phyloP scores from a whole-genome alignment of 225 moss, liverwort and hornwort genomes.

The Marchantia polymorpha region DNA sequence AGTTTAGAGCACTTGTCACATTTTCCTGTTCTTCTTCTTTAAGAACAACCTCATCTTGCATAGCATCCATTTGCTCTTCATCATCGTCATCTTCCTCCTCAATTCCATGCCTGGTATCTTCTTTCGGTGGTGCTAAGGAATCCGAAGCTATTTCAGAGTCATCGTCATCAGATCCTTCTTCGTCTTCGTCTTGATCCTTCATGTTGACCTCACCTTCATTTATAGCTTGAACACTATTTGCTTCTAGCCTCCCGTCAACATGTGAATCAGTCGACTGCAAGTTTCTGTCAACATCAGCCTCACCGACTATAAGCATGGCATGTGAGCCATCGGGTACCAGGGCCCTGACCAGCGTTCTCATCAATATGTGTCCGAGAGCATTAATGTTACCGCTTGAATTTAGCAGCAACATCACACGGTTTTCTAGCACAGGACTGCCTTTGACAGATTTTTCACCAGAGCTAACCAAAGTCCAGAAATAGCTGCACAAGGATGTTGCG shows the following conservation, averaged over 20 bases:
- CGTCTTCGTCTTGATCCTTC: conserved; percentile 13
- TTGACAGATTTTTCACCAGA: conserved; percentile 49
- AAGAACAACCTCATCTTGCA: conserved; percentile 26
- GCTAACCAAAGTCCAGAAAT: conserved; percentile 64
- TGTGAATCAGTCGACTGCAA: neutral
- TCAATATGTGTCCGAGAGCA: conserved; percentile 57
- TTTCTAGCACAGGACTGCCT: conserved; percentile 28
- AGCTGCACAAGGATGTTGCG: conserved; percentile 55
- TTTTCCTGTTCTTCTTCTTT: conserved; percentile 21
- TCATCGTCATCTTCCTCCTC: conserved; percentile 28
- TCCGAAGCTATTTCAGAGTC: conserved; percentile 13
- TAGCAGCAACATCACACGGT: conserved; percentile 26
- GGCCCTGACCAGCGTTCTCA: conserved; percentile 49
- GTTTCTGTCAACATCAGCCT: conserved; percentile 29
- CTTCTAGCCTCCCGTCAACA: neutral
- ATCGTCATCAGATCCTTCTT: conserved; percentile 41
- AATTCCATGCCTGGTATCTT: neutral
- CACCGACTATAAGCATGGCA: conserved; percentile 57
- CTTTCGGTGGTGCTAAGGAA: neutral
- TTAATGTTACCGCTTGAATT: conserved; percentile 40
- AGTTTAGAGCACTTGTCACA: neutral
- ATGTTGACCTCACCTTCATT: neutral
- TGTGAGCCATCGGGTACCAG: conserved; percentile 55
- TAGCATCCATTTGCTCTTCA: conserved; percentile 24
- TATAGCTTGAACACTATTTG: neutral